A percentile compares a stretch with the other conserved stretches of the same genome.
Conservation (phyloP, 805 yeast species). For the Yamadazyma paraphyllophila region DNA sequence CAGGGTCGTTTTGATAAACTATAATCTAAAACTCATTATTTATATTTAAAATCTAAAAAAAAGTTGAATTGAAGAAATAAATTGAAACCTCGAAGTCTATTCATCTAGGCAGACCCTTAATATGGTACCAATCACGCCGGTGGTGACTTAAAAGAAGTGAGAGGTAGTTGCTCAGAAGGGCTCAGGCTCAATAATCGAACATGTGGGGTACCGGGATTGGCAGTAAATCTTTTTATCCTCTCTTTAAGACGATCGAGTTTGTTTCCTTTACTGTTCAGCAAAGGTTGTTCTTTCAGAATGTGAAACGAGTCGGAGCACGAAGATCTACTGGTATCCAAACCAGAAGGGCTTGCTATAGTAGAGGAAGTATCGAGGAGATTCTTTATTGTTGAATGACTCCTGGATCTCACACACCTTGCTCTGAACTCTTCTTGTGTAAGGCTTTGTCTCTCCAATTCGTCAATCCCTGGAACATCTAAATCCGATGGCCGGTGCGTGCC, state of each 20-base stretch:
- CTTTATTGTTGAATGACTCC: slow-evolving; percentile 2
- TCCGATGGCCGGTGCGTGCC: slow-evolving; percentile 22
- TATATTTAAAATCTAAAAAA: too few relatives aligned
- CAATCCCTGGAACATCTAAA: slow-evolving; percentile 23
- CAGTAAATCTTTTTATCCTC: neutral
- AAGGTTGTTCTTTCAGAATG: neutral
- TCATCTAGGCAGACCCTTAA: too few relatives aligned
- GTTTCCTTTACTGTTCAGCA: neutral
- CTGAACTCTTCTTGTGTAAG: neutral
- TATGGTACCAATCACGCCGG: too few relatives aligned
- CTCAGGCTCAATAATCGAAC: neutral
- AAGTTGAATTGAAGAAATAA: too few relatives aligned
- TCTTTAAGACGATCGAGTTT: neutral
- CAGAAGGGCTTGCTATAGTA: neutral
- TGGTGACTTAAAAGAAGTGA: too few relatives aligned
- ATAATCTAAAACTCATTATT: too few relatives aligned
- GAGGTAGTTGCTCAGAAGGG: too few relatives aligned
- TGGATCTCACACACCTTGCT: neutral
- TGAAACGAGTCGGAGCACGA: neutral
- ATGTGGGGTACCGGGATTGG: neutral
- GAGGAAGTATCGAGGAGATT: neutral
- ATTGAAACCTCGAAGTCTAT: too few relatives aligned
- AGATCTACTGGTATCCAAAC: neutral
- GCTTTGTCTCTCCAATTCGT: slow-evolving; percentile 9
- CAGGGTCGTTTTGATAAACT: too few relatives aligned